Evolutionary conservation across 345 rosid genomes (phyloP).

Genomic region (Eucalyptus regnans): DNA sequence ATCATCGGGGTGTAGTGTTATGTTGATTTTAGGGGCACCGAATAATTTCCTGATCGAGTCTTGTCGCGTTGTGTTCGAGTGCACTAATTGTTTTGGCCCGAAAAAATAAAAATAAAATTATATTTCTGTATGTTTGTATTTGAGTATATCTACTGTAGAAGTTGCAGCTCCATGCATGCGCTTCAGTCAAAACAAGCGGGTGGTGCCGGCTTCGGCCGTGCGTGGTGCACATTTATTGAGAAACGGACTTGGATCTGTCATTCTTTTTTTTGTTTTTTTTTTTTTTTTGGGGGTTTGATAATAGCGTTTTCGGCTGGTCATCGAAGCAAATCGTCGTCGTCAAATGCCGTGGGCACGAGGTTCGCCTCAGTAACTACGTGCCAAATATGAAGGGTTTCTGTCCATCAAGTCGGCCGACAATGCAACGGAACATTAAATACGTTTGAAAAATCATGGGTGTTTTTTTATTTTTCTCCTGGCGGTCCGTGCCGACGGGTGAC

Average conservation of each 20-base stretch:
- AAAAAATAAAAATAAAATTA: background rate
- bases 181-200: background rate
- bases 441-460: background rate
- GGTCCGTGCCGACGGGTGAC: background rate
- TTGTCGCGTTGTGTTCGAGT: accelerated
- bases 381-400: background rate
- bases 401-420: background rate
- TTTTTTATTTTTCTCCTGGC: background rate
- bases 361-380: background rate
- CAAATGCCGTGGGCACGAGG: background rate
- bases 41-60: background rate
- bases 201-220: background rate
- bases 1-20: accelerated
- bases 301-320: background rate
- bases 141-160: background rate
- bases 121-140: accelerated
- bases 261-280: background rate
- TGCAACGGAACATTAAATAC: background rate
- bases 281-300: background rate
- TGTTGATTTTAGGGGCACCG: background rate
- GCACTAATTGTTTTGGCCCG: background rate
- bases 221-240: background rate
- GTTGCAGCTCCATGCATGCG: background rate
- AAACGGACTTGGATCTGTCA: background rate
- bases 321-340: background rate